These are phyloP conservation scores for Polytolypa hystricis DNA, from an alignment of 2,329 filamentous ascomycete species.

Conservation along the genomic window DNA sequence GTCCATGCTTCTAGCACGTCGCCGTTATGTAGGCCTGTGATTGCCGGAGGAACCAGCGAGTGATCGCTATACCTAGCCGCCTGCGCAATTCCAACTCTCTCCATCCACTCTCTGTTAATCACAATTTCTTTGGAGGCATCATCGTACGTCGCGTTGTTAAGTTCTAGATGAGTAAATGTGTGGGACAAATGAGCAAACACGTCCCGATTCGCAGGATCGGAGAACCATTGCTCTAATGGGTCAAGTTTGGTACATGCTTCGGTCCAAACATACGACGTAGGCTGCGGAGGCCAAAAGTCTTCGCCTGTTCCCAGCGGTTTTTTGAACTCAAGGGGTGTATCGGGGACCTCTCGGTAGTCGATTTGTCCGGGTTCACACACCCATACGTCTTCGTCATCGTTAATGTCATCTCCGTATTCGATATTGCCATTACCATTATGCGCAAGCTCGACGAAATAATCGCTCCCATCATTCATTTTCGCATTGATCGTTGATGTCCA, in stretches of 20 bases:
- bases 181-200: constrained; percentile 50
- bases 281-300: constrained; percentile 38
- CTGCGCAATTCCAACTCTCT: constrained; percentile 40
- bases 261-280: constrained; percentile 40
- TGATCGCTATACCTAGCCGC: constrained; percentile 40
- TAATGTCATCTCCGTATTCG: constrained; percentile 19
- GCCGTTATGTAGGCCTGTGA: constrained; percentile 54
- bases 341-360: constrained; percentile 35
- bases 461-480: constrained; percentile 42
- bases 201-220: constrained; percentile 39
- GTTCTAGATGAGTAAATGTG: constrained; percentile 49
- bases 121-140: constrained; percentile 47
- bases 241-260: constrained; percentile 40
- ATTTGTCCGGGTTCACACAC: constrained; percentile 30
- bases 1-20: constrained; percentile 50
- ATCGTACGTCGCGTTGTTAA: constrained; percentile 50
- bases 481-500: constrained; percentile 33
- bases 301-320: constrained; percentile 42
- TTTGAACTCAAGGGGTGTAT: constrained; percentile 39
- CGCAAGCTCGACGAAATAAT: constrained; percentile 43
- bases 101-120: constrained; percentile 51
- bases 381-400: constrained; percentile 14
- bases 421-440: constrained; percentile 48
- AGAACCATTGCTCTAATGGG: constrained; percentile 44
- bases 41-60: constrained; percentile 52